phyloP scores from a whole-genome alignment of 1,139 yeast genomes.

The Candida neerlandica region DNA sequence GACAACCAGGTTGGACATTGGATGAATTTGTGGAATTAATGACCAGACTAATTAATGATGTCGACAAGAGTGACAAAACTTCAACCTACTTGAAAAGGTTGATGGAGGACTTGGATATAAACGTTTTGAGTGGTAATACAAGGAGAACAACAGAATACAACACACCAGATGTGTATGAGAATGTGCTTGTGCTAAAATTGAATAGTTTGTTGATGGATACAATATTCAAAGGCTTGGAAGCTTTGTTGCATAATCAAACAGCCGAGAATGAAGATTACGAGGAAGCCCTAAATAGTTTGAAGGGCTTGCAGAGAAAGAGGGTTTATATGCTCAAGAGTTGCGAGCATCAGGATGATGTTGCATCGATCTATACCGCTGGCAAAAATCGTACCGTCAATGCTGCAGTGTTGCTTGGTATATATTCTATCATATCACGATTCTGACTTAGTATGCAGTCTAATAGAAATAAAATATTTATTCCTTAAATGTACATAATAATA shows the following conservation, averaged over 20 bases:
- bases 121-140: not conserved
- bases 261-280: slow-evolving; percentile 2
- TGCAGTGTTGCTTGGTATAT: slow-evolving; percentile 23
- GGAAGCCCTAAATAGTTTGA: slow-evolving; percentile 1
- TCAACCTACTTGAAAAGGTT: not conserved
- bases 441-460: not conserved
- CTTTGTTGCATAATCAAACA: slow-evolving; percentile 4
- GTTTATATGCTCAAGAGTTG: slow-evolving; percentile 3
- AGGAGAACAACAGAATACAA: not conserved
- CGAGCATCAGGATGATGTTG: slow-evolving; percentile 6
- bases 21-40: slow-evolving; percentile 5
- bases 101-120: not conserved
- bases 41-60: slow-evolving; percentile 6
- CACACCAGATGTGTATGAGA: not conserved
- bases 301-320: slow-evolving; percentile 9
- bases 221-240: slow-evolving; percentile 12
- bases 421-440: slow-evolving; percentile 1
- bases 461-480: not conserved
- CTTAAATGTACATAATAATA: not conserved
- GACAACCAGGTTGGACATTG: slow-evolving; percentile 6
- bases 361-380: slow-evolving; percentile 22
- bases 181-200: slow-evolving; percentile 2
- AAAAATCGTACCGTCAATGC: slow-evolving; percentile 28
- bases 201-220: slow-evolving; percentile 10
- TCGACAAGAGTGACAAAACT: slow-evolving; percentile 2